phyloP scores from a whole-genome alignment of 805 yeast genomes.

The Candida ponderosae region DNA sequence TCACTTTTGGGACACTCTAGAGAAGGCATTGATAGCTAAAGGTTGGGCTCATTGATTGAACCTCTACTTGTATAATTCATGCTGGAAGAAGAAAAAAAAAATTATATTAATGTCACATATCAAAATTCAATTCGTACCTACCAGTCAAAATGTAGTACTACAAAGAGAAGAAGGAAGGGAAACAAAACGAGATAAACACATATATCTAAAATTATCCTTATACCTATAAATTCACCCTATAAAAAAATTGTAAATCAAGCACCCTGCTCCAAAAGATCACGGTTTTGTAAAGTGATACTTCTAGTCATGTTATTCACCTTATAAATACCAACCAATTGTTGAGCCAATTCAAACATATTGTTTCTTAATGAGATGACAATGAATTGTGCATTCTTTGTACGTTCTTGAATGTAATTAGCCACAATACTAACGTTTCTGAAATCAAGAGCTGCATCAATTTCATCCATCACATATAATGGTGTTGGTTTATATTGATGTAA shows the following conservation, averaged over 20 bases:
- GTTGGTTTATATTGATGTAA: slow-evolving; percentile 94
- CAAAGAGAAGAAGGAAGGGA: no score
- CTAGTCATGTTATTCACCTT: slow-evolving; percentile 87
- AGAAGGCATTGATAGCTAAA: slow-evolving; percentile 57
- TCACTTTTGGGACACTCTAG: slow-evolving; percentile 78
- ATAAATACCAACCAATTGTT: slow-evolving; percentile 91
- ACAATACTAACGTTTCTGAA: slow-evolving; percentile 95
- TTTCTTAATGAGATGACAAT: slow-evolving; percentile 91
- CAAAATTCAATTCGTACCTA: no score
- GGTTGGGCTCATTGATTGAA: slow-evolving; percentile 31
- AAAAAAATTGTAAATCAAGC: no score
- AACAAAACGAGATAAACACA: no score
- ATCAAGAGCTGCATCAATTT: slow-evolving; percentile 97
- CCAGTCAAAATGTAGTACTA: neutral
- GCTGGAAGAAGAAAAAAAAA: no score
- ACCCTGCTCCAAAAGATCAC: slow-evolving; percentile 30
- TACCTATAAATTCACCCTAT: neutral
- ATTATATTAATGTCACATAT: no score
- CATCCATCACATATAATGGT: slow-evolving; percentile 97
- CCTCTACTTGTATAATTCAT: no score
- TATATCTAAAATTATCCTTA: no score
- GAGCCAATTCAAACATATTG: slow-evolving; percentile 96
- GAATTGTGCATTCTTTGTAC: slow-evolving; percentile 95
- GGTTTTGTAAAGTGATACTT: slow-evolving; percentile 71
- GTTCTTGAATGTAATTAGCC: slow-evolving; percentile 91